Percentiles rank a stretch among this genome's conserved stretches.
Conservation (phyloP, 305 asterid genomes). For the Rubia occidens region DNA sequence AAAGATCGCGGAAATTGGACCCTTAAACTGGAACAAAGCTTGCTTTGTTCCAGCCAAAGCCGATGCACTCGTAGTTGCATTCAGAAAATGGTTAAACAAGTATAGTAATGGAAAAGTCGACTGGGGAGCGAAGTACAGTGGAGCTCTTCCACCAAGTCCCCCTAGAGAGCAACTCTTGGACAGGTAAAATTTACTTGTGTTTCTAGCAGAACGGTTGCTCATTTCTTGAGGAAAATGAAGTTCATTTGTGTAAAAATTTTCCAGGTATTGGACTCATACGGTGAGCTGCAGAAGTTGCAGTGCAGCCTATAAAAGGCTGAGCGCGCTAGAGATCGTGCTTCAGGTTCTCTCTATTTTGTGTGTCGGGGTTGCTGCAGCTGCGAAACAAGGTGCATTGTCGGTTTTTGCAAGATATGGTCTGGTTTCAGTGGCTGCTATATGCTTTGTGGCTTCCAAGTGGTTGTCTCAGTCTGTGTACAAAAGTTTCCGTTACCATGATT, state of each 20-base stretch:
- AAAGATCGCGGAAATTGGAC: slow-evolving; percentile 48
- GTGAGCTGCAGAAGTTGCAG: slow-evolving; percentile 74
- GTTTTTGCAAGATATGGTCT: slow-evolving; percentile 35
- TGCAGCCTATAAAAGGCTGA: slow-evolving; percentile 48
- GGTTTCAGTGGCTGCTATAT: slow-evolving; percentile 44
- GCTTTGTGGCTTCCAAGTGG: slow-evolving; percentile 76
- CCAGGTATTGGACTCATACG: slow-evolving; percentile 80
- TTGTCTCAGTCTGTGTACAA: slow-evolving; percentile 64
- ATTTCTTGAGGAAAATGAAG: background rate
- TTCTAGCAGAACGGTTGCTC: background rate
- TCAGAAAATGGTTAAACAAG: slow-evolving; percentile 81
- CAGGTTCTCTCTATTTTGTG: slow-evolving; percentile 40
- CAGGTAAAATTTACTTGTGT: slow-evolving; percentile 30
- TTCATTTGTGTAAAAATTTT: background rate
- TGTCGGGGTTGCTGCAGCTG: slow-evolving; percentile 45
- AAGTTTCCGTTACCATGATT: slow-evolving; percentile 72
- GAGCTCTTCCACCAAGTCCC: slow-evolving; percentile 66
- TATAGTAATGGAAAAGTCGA: slow-evolving; percentile 68
- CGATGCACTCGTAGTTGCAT: slow-evolving; percentile 58
- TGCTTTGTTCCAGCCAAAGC: slow-evolving; percentile 81
- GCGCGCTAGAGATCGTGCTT: slow-evolving; percentile 37
- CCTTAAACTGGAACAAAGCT: slow-evolving; percentile 69
- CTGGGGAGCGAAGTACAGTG: slow-evolving; percentile 56
- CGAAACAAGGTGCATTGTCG: slow-evolving; percentile 43
- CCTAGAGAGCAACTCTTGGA: slow-evolving; percentile 72